Evolutionary conservation across 208 protist species (phyloP).

Genomic region (Chromosphaera perkinsii): DNA sequence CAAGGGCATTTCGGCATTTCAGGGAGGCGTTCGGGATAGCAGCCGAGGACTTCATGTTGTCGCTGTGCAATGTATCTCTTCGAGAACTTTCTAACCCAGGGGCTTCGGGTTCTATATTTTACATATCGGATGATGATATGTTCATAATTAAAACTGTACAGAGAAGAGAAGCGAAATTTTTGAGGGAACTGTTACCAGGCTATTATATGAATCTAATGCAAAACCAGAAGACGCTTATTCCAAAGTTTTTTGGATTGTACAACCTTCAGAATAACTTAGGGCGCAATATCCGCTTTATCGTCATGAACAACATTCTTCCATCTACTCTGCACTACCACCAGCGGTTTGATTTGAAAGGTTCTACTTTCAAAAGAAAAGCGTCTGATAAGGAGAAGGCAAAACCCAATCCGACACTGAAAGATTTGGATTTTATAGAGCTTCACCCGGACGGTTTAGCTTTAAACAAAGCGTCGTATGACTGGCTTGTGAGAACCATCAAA

Average conservation of each 20-base stretch:
- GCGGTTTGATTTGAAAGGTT: conserved; percentile 49
- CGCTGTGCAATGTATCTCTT: conserved; percentile 31
- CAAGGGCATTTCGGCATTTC: conserved; percentile 25
- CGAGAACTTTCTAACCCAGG: conserved; percentile 41
- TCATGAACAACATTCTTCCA: conserved; percentile 54
- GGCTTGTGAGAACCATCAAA: neutral
- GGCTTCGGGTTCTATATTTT: conserved; percentile 45
- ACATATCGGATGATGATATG: conserved; percentile 27
- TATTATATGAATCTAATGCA: conserved; percentile 42
- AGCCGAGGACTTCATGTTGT: conserved; percentile 28
- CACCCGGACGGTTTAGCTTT: neutral
- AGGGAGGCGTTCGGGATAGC: conserved; percentile 30
- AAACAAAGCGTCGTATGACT: neutral
- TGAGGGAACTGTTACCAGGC: conserved; percentile 31
- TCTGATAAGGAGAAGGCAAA: conserved; percentile 16
- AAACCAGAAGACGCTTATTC: conserved; percentile 43
- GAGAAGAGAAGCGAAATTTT: conserved; percentile 33
- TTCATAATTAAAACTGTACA: conserved; percentile 56
- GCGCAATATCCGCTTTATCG: conserved; percentile 40
- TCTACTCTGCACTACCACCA: conserved; percentile 29
- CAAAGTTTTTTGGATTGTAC: conserved; percentile 49
- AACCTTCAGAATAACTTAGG: conserved; percentile 20
- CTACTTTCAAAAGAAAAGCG: conserved; percentile 12
- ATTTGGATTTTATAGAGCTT: conserved; percentile 18
- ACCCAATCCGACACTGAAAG: conserved; percentile 19